Evolutionary conservation across 345 rosid species (phyloP), one percentile per base, ranked within the genome.

Genomic region (Carallia pectinifolia): DNA sequence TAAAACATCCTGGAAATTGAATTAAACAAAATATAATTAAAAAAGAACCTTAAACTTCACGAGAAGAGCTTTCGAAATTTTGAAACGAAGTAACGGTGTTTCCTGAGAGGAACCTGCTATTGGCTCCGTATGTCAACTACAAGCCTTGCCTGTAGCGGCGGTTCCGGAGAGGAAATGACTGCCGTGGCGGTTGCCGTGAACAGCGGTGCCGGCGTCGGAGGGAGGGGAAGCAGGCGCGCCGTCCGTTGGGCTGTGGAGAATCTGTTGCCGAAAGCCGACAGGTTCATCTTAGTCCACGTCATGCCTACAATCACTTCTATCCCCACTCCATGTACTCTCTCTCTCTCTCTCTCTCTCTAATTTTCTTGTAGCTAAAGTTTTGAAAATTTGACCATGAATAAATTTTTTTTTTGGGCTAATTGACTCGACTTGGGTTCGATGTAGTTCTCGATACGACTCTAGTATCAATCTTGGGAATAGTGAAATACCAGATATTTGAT

Each of bases 241-340:
- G 85, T 88, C 76, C 87, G 85, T 6, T 93, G 96, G 98, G 88
- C 92, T 5, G 81, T 75, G 27, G 86, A 91, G 70, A 85, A 85
- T 58, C 77, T 88, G 71, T 53, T 79, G 58, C 79, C 86, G 1
- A 48, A 61, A 66, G 81, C 88, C 55, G 81, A 82, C 44, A 86
- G 86, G n/a, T 78, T 93, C 67, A 69, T 86, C 77, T 77, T 91
- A 38, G 90, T 93, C 79, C 89, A 93, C 73, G 89, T 91, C 72
- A 87, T 91, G 77, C 92, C 91, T 68, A 47, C 76, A 58, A 62
- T 89, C 82, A 82, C 88, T 50, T 74, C 69, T 58, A 71, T 93
- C 18, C 91, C 97, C 50, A 83, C 94, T 71, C 98, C 96, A 18
- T 81, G 97, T 91, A 78, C 30, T 71, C 58, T 34, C 17, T 33